Base-by-base conservation (phyloP, 2,329 filamentous ascomycete genomes). In the Neoarthrinium moseri region DNA sequence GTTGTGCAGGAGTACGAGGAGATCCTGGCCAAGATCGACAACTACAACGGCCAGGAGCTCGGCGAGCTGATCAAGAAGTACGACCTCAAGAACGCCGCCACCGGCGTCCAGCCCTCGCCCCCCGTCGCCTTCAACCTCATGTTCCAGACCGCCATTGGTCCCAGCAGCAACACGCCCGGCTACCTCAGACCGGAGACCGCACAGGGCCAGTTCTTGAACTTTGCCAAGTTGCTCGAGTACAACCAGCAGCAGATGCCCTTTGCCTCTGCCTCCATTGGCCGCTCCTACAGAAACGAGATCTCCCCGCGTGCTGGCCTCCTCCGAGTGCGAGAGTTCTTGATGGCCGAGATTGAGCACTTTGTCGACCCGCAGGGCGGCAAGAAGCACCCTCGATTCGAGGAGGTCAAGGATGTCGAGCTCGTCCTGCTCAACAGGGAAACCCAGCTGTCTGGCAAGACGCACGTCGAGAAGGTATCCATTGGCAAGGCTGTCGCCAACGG, bases 321-420 rank as follows among this genome's bases (percentile, higher is more conserved):
- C 48, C 87, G 94, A 58, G 94, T 99, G 34, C 89, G 94, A 59
- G 94, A 99, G 68, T 97, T 99, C 73, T 72, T 96, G 59, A 97
- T 99, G 94, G 94, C 92, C 20, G 94, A 99, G 72, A 96, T 99
- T 58, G 94, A 99, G 74, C 94, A 99, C 69, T 99, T 89, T 64
- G 94, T 99, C 56, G 94, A 99, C 61, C 94, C 94, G 10, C 78
- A 94, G 61, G 84, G 90, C 63, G 90, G 91, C 70, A 99, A 99
- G 83, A 95, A 94, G 73, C 94, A 99, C 67, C 72, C 79, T 43
- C 87, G 91, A 46, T 99, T 99, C 70, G 71, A 82, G 36, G 89
- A 96, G 60, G 85, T 99, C 48, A 85, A 89, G 62, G 75, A 95
- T 56, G 72, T 94, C 37, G 86, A 95, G 73, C 78, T 99, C 47